phyloP scores from a whole-genome alignment of 2,329 filamentous ascomycete species.

The Aspergillus brasiliensis region DNA sequence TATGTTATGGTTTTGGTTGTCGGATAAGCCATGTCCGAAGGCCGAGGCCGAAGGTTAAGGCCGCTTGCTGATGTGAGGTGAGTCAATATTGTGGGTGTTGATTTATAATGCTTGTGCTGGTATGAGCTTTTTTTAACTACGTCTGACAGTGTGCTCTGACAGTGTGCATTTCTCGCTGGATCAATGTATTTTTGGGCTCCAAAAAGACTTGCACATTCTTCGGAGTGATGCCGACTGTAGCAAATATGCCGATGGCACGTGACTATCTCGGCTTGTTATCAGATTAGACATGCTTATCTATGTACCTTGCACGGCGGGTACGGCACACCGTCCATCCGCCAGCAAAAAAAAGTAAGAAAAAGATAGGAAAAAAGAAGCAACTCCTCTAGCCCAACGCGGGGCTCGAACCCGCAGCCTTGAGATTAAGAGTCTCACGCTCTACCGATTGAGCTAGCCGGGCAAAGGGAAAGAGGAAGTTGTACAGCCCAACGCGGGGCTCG shows the following conservation, averaged over 20 bases:
- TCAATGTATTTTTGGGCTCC: too few species aligned
- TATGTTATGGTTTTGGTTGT: not conserved
- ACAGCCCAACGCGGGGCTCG: constrained; percentile 44
- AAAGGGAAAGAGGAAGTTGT: too few species aligned
- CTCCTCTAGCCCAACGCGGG: constrained; percentile 22
- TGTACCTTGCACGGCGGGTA: too few species aligned
- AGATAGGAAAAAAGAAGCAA: not conserved
- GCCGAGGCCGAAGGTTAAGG: not conserved
- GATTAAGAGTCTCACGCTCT: constrained; percentile 54
- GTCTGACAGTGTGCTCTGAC: too few species aligned
- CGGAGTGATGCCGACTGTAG: not conserved
- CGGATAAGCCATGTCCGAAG: not conserved
- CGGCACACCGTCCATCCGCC: too few species aligned
- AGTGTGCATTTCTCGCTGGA: too few species aligned
- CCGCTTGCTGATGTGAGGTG: not conserved
- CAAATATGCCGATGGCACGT: not conserved
- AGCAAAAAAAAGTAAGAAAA: not conserved
- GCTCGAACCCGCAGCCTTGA: constrained; percentile 46
- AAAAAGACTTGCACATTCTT: too few species aligned
- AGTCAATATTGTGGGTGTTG: not conserved
- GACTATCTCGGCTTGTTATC: too few species aligned
- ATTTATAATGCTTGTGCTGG: too few species aligned
- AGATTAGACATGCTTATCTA: too few species aligned
- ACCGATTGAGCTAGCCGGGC: constrained; percentile 55
- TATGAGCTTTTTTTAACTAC: too few species aligned